phyloP scores from a whole-genome alignment of 106 monocot species.

The Acorus calamus region DNA sequence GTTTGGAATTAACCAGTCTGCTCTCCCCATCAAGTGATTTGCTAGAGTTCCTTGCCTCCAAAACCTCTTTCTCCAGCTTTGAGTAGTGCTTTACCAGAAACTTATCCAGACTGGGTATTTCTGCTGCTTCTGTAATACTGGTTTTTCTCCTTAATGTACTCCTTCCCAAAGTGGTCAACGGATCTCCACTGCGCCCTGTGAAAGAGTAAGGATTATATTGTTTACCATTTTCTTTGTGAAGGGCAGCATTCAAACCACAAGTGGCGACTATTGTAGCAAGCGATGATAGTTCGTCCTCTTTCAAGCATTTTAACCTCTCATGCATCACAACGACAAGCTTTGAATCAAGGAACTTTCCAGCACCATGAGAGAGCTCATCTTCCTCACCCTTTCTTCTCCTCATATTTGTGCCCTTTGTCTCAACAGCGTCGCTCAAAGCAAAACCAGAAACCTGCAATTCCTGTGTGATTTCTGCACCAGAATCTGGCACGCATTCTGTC shows the following conservation, averaged over 20 bases:
- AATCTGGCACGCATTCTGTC: constrained; percentile 3
- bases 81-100: constrained; percentile 69
- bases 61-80: constrained; percentile 65
- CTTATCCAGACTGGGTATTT: constrained; percentile 59
- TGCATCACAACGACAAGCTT: constrained; percentile 53
- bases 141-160: constrained; percentile 20
- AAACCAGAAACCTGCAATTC: neutral
- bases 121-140: constrained; percentile 14
- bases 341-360: neutral
- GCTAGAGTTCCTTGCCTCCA: constrained; percentile 40
- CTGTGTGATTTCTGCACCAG: constrained; percentile 1
- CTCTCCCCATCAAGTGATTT: neutral
- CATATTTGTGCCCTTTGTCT: constrained; percentile 4
- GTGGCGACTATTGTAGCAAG: constrained; percentile 81
- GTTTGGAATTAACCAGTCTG: neutral
- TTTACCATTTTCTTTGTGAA: constrained; percentile 38
- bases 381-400: neutral
- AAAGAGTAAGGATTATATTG: constrained; percentile 3
- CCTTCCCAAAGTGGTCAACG: neutral
- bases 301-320: constrained; percentile 59
- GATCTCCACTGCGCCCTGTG: neutral
- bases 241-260: constrained; percentile 73
- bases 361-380: neutral
- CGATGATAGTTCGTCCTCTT: constrained; percentile 68
- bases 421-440: neutral